Evolutionary conservation across 257 asterid genomes (phyloP).

Genomic region (Jacaranda copaia): DNA sequence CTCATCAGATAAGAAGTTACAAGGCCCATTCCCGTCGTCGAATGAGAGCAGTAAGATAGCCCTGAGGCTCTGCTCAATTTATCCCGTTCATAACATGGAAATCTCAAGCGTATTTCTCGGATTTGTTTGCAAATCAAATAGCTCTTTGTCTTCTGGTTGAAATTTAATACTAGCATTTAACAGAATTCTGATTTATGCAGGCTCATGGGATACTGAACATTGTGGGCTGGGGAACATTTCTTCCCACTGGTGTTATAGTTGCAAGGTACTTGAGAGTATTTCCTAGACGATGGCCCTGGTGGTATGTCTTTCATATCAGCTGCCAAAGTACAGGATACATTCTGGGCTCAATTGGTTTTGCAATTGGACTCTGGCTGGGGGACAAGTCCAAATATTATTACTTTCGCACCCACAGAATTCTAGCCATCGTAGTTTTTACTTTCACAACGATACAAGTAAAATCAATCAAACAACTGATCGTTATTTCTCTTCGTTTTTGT

Average conservation of each 20-base stretch:
- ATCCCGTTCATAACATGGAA: too few relatives aligned
- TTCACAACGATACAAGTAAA: constrained; percentile 65
- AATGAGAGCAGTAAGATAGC: constrained; percentile 48
- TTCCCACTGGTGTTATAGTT: constrained; percentile 64
- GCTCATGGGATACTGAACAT: constrained; percentile 67
- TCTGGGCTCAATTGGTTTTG: constrained; percentile 58
- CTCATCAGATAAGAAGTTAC: constrained; percentile 2
- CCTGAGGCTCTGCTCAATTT: too few relatives aligned
- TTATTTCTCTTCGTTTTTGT: too few relatives aligned
- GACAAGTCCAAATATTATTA: constrained; percentile 41
- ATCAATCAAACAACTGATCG: background rate
- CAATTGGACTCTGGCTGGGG: constrained; percentile 63
- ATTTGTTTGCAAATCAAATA: too few relatives aligned
- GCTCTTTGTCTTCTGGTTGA: too few relatives aligned
- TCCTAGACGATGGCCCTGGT: constrained; percentile 22
- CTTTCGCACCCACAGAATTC: constrained; percentile 46
- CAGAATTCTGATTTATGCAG: constrained; percentile 36
- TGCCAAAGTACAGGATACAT: constrained; percentile 57
- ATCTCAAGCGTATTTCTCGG: too few relatives aligned
- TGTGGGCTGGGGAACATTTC: constrained; percentile 68
- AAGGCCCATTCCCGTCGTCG: constrained; percentile 22
- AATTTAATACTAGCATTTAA: too few relatives aligned
- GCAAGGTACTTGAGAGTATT: constrained; percentile 52
- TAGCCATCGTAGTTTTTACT: constrained; percentile 47
- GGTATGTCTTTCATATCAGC: constrained; percentile 45